Percentiles rank a stretch among this genome's conserved stretches.
phyloP scores from a whole-genome alignment of 2,329 filamentous ascomycete genomes.

The Fusarium xylarioides region DNA sequence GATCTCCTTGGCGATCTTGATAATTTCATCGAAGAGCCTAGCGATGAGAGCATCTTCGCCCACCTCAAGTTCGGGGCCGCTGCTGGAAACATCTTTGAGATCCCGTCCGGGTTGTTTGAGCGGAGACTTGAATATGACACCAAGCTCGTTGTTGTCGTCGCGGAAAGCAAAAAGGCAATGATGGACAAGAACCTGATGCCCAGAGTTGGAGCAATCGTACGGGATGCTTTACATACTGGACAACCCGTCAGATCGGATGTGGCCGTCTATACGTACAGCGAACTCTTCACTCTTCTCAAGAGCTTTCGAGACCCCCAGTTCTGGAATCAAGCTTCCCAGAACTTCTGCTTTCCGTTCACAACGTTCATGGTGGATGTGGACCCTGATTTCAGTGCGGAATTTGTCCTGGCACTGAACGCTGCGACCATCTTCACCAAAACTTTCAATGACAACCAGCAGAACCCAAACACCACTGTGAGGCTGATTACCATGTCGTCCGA shows the following conservation, averaged over 20 bases:
- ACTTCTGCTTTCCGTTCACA: neutral
- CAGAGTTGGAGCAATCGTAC: neutral
- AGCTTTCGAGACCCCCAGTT: neutral
- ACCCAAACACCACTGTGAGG: neutral
- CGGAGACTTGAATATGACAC: neutral
- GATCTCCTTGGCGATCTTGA: fast-evolving
- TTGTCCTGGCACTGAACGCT: neutral
- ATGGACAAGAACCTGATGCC: neutral
- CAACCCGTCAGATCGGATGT: neutral
- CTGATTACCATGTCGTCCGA: neutral
- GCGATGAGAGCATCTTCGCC: neutral
- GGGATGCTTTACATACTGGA: neutral
- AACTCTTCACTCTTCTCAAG: neutral
- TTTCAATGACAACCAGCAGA: neutral
- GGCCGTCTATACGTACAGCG: neutral
- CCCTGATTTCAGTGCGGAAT: neutral
- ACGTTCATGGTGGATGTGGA: neutral
- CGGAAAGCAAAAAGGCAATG: neutral
- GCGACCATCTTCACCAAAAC: neutral
- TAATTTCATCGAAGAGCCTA: neutral
- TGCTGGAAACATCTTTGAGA: neutral
- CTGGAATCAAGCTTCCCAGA: neutral
- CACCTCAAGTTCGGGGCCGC: neutral
- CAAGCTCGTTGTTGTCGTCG: neutral
- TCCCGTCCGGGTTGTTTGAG: neutral